Conservation (phyloP, 176 grass and related monocot genomes). For the Triticum dicoccoides region DNA sequence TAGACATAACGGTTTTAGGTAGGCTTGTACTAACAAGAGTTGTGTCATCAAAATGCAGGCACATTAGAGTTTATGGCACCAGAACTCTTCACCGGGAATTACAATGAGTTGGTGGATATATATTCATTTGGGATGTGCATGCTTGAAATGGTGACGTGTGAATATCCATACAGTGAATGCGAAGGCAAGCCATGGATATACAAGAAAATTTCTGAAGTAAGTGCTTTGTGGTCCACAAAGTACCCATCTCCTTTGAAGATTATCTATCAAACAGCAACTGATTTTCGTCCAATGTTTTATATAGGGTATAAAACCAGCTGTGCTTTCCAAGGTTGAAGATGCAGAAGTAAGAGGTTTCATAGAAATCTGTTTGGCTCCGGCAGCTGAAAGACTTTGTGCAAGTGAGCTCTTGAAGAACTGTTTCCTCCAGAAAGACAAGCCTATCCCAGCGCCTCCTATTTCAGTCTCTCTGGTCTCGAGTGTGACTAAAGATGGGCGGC, state of each 20-base stretch:
- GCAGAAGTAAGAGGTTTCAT: slow-evolving; percentile 49
- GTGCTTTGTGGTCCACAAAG: not conserved
- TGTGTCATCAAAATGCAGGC: slow-evolving; percentile 30
- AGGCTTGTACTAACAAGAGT: not conserved
- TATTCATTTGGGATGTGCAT: slow-evolving; percentile 72
- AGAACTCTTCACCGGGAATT: slow-evolving; percentile 45
- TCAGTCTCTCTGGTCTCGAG: slow-evolving; percentile 24
- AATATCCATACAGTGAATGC: slow-evolving; percentile 60
- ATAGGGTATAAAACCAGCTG: slow-evolving; percentile 52
- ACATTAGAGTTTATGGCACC: slow-evolving; percentile 66
- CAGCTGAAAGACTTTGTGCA: slow-evolving; percentile 18
- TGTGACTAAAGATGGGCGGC: slow-evolving; percentile 13
- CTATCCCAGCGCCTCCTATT: slow-evolving; percentile 25
- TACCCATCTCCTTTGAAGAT: not conserved
- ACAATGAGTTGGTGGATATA: slow-evolving; percentile 56
- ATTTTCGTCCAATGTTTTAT: not conserved
- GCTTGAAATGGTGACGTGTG: slow-evolving; percentile 61
- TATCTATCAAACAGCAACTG: not conserved
- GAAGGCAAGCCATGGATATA: slow-evolving; percentile 43
- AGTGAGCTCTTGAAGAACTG: slow-evolving; percentile 41
- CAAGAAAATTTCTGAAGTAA: slow-evolving; percentile 51
- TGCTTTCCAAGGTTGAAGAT: slow-evolving; percentile 46
- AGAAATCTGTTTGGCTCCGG: slow-evolving; percentile 49
- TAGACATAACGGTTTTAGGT: not conserved
- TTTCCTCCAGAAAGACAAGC: slow-evolving; percentile 37